phyloP scores from a whole-genome alignment of 208 protist species.

The Wallacemonas rigidus region DNA sequence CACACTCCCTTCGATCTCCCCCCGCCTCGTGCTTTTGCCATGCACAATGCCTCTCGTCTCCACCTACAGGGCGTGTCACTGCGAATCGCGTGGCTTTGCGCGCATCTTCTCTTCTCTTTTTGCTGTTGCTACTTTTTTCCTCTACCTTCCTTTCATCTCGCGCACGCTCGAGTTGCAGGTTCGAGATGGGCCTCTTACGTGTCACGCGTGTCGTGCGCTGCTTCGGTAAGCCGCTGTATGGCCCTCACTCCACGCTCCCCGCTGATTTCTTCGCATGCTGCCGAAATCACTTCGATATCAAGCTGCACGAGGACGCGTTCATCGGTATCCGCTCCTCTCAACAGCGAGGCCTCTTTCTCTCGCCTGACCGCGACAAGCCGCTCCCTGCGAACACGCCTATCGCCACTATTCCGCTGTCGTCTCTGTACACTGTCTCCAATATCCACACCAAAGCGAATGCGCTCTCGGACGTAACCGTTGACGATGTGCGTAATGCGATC shows the following conservation, averaged over 20 bases:
- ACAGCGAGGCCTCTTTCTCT: slow-evolving; percentile 79
- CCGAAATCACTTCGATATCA: slow-evolving; percentile 57
- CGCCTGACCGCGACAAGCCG: slow-evolving; percentile 17
- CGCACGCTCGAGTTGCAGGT: background rate
- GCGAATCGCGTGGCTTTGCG: too few relatives aligned
- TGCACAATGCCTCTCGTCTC: too few relatives aligned
- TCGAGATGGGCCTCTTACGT: slow-evolving; percentile 31
- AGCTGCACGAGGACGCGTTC: slow-evolving; percentile 72
- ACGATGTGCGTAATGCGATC: slow-evolving; percentile 64
- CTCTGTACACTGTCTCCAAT: slow-evolving; percentile 70
- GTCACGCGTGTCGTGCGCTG: slow-evolving; percentile 27
- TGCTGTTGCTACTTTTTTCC: background rate
- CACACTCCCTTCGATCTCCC: too few relatives aligned
- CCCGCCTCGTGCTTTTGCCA: too few relatives aligned
- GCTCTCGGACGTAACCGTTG: slow-evolving; percentile 55
- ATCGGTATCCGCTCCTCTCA: slow-evolving; percentile 86
- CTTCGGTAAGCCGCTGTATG: slow-evolving; percentile 77
- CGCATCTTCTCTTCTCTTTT: background rate
- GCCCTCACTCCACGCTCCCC: slow-evolving; percentile 65
- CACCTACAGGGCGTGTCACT: too few relatives aligned
- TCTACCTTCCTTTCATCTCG: background rate
- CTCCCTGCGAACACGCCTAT: slow-evolving; percentile 76
- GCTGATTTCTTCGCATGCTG: slow-evolving; percentile 75
- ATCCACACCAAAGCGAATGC: slow-evolving; percentile 70
- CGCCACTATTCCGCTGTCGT: slow-evolving; percentile 74